Percentiles rank a stretch among this genome's conserved stretches.
phyloP scores from a whole-genome alignment of 257 asterid genomes.

The Jacaranda copaia region DNA sequence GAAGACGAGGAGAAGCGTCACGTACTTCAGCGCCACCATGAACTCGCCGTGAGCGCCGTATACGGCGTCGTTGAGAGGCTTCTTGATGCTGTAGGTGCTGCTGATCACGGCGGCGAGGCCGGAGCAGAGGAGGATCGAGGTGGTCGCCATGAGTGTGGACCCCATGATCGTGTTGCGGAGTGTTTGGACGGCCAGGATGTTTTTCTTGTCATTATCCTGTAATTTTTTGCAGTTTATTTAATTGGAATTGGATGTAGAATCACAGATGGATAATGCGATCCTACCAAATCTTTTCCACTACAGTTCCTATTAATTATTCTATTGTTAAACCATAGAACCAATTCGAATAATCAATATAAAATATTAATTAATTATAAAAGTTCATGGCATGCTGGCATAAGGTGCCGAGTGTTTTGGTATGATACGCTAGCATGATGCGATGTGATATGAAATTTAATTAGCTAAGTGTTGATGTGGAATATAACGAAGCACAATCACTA shows the following conservation, averaged over 20 bases:
- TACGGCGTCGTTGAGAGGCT: constrained; percentile 75
- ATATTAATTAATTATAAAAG: too few species aligned
- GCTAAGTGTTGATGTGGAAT: too few species aligned
- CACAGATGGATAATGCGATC: too few species aligned
- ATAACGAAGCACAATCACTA: too few species aligned
- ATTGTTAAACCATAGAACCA: too few species aligned
- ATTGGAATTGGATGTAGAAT: neutral
- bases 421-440: too few species aligned
- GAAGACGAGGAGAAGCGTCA: constrained; percentile 65
- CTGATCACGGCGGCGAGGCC: constrained; percentile 94
- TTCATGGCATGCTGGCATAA: too few species aligned
- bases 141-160: constrained; percentile 91
- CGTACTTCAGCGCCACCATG: constrained; percentile 86
- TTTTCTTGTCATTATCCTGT: constrained; percentile 94
- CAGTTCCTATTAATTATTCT: too few species aligned
- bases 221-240: neutral
- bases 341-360: too few species aligned
- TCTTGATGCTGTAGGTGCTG: constrained; percentile 88
- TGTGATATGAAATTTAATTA: too few species aligned
- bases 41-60: constrained; percentile 96
- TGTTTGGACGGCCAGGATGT: constrained; percentile 89
- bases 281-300: too few species aligned
- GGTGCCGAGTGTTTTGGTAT: too few species aligned
- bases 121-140: constrained; percentile 79
- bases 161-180: constrained; percentile 92